Evolutionary conservation across 2,329 filamentous ascomycete species (phyloP).

Genomic region (Pezicula carpinea): DNA sequence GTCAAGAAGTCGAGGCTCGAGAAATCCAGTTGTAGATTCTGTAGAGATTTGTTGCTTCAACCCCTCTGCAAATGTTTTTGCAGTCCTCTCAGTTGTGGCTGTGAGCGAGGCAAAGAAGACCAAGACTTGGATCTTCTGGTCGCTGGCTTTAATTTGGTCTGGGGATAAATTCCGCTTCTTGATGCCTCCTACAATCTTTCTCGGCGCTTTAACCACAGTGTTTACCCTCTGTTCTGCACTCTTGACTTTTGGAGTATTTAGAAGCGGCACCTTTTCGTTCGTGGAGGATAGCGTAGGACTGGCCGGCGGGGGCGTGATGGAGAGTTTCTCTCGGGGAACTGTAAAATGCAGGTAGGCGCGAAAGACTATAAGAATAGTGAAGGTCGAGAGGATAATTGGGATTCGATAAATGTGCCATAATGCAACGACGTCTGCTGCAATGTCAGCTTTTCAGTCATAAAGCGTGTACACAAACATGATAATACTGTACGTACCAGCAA

Average conservation of each 20-base stretch:
- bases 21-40: conserved; percentile 32
- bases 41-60: conserved; percentile 39
- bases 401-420: conserved; percentile 43
- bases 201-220: conserved; percentile 28
- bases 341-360: conserved; percentile 29
- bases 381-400: conserved; percentile 35
- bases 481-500: conserved; percentile 17
- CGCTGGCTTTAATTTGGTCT: conserved; percentile 24
- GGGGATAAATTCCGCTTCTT: conserved; percentile 21
- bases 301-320: conserved; percentile 22
- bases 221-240: conserved; percentile 16
- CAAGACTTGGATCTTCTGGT: conserved; percentile 60
- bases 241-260: not conserved
- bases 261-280: conserved; percentile 17
- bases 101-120: conserved; percentile 90
- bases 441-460: not conserved
- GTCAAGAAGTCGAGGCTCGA: conserved; percentile 65
- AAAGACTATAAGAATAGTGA: conserved; percentile 31
- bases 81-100: conserved; percentile 72
- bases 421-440: conserved; percentile 20
- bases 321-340: conserved; percentile 25
- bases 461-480: no score
- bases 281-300: conserved; percentile 16
- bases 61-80: conserved; percentile 55
- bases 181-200: conserved; percentile 30